Conservation (phyloP, 116 monocot species). For the Thalassia testudinum region DNA sequence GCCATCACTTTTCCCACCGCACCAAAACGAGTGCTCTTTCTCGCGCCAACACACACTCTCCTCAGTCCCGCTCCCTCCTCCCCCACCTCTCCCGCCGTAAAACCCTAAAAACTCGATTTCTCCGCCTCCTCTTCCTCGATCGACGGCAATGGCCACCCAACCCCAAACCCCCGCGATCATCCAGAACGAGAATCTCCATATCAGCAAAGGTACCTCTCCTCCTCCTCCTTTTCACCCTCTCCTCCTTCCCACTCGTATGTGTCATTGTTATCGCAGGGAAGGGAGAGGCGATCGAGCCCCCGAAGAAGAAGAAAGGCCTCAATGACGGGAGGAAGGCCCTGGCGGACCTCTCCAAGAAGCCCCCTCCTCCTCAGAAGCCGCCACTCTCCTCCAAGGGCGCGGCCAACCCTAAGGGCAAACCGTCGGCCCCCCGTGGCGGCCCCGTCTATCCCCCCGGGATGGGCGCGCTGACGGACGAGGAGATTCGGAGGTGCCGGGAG, state of each 20-base stretch:
- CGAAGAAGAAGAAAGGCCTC: neutral
- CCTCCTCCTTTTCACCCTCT: no score
- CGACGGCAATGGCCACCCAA: neutral
- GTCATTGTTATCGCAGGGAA: neutral
- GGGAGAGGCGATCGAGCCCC: neutral
- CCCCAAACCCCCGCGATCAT: neutral
- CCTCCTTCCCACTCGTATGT: neutral
- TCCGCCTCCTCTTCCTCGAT: neutral
- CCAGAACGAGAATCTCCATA: conserved; percentile 7
- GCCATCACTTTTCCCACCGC: no score
- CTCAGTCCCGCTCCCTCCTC: neutral
- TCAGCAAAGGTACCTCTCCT: neutral
- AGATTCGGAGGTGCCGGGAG: conserved; percentile 21
- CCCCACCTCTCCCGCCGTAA: neutral
- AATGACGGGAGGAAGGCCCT: neutral
- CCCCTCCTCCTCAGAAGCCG: neutral
- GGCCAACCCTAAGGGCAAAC: neutral
- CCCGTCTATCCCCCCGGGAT: no score
- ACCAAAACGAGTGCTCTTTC: no score
- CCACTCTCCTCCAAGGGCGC: no score
- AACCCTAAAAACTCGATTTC: neutral
- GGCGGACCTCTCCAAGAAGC: conserved; percentile 2
- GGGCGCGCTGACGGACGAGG: conserved; percentile 15
- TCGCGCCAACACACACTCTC: no score
- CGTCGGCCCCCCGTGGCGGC: neutral